These are phyloP conservation scores for Sclerotinia nivalis DNA, from an alignment of 2,329 filamentous ascomycete genomes.

Conservation along the genomic window DNA sequence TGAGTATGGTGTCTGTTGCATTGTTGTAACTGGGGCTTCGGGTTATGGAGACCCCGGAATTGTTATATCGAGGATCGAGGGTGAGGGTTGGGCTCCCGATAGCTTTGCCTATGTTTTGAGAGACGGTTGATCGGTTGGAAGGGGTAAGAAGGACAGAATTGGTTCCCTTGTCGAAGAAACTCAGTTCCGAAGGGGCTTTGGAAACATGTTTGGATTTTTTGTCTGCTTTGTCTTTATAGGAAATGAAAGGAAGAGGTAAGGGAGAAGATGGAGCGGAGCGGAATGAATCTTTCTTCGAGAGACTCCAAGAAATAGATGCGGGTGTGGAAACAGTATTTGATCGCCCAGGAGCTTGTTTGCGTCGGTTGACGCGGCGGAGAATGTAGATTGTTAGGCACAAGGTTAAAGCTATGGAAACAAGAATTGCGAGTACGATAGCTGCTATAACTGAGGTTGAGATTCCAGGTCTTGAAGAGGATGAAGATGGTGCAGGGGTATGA, in stretches of 20 bases:
- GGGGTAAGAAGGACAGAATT: constrained; percentile 19
- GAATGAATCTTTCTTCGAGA: constrained; percentile 3
- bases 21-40: background rate
- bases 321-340: constrained; percentile 5
- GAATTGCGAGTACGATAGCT: constrained; percentile 17
- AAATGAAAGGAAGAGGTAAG: constrained; percentile 7
- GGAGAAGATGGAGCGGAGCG: constrained; percentile 6
- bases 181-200: constrained; percentile 10
- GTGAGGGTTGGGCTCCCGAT: constrained; percentile 14
- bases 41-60: background rate
- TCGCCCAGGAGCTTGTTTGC: background rate
- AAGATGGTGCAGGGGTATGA: background rate
- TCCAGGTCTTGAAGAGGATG: background rate
- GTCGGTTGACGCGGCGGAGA: background rate
- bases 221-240: constrained; percentile 1
- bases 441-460: background rate
- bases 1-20: background rate
- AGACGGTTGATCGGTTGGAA: constrained; percentile 5
- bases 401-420: constrained; percentile 19
- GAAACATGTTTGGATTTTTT: constrained; percentile 13
- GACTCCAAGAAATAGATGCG: constrained; percentile 12
- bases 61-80: background rate
- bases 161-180: constrained; percentile 22
- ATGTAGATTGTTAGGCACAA: constrained; percentile 12
- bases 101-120: constrained; percentile 19